Evolutionary conservation across 202 grass and related monocot species (phyloP), one percentile per base, ranked within the genome.

Genomic region (Dendrocalamus latiflorus): DNA sequence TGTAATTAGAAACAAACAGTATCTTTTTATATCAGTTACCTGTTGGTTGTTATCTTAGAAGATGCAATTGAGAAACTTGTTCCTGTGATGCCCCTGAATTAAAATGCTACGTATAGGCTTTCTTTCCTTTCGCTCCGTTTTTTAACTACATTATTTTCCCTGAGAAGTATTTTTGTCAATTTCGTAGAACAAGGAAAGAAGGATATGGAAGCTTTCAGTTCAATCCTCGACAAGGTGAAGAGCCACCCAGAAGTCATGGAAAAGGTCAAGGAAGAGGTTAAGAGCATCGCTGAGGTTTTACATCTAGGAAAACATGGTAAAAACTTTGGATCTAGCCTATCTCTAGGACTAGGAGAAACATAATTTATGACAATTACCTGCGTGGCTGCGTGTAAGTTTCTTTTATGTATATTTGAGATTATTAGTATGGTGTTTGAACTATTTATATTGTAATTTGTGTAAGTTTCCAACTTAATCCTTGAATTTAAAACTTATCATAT

Each of bases 241-340:
- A 83, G 20, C 15, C 70, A 79, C 36, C 88, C 84, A 79, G 84
- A 90, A 75, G 59, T 79, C 34, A 14, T 86, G 43, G 79, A 90
- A 24, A 90, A 86, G 61, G 84, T 79, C 71, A 82, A 87, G 79
- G 79, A 53, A 45, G 85, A 82, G 71, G 63, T 87, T 28, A 70
- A 1, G 36, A 82, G 37, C 85, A 64, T 87, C 63, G 84, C 79
- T 38, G 68, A 79, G 6, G 74, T 65, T 63, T 47, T 90, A 11
- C 88, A 90, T 79, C 61, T 86, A 11, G 45, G 26, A 8, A 79
- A 68, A 55, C 84, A 74, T 74, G 88, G 88, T 90, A 79, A 86
- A 15, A 4, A 24, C 38, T 50, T 54, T 34, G 53, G 7, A 43
- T 66, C 69, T 69, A 12, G 28, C 9, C 33, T 82, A 30, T 72